Evolutionary conservation across 2,329 filamentous ascomycete genomes (phyloP), one percentile per base, ranked within the genome.

Genomic region (Fusarium napiforme): DNA sequence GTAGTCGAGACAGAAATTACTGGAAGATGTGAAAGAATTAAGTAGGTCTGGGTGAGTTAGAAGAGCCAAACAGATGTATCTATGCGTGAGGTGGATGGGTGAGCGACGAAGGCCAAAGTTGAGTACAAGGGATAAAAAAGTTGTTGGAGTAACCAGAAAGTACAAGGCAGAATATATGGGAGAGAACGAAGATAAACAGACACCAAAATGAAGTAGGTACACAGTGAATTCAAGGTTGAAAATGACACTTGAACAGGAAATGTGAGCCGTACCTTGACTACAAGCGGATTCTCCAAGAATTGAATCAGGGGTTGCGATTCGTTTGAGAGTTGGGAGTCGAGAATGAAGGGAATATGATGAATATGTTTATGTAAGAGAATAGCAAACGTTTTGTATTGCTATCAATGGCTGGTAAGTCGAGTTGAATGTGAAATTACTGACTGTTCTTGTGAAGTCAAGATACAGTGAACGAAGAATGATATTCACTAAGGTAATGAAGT

Each of bases 261-360:
- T 43, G 14, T 32, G 26, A 69, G 39, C n/a, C 67, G 12, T 67
- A 73, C 70, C 57, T 73, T 67, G 26, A 32, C 36, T 36, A 9
- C 32, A 32, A 34, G 36, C n/a, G 40, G 28, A 42, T n/a, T n/a
- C 26, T 40, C 21, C 58, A 53, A 68, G 42, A 49, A 36, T 32
- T 23, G 30, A 61, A 40, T 59, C 46, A 58, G 50, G 50, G 60
- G 56, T 28, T 46, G 30, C 32, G 39, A n/a, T 43, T 28, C 15
- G 37, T 39, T 39, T 26, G 39, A 40, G 36, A 12, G 7, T 45
- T 30, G 16, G 40, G 26, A 36, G 15, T 36, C 9, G 7, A 11
- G 5, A 23, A 15, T 9, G 4, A 30, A 18, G 7, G 32, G 15
- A 18, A 11, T 21, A 21, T 19, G 39, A 19, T 16, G 23, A n/a